Base-by-base conservation (phyloP, 176 grass and related monocot genomes). In the Chrysopogon serrulatus region DNA sequence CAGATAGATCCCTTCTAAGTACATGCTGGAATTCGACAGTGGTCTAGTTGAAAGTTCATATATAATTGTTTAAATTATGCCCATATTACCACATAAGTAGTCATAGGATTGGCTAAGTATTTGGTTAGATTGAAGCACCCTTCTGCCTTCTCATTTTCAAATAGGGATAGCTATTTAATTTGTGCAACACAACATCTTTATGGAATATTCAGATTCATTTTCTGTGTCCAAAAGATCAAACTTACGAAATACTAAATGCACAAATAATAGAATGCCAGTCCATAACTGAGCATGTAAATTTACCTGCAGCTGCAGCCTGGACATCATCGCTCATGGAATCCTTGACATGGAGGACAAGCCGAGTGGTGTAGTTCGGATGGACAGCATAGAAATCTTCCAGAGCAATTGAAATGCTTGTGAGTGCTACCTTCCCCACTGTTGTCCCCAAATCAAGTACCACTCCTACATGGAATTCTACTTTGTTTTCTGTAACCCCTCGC, bases 371-470 rank as follows among this genome's bases (percentile, higher is more conserved):
- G 45, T 82, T 84, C 8, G 1, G 21, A 74, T 92, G 68, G 13
- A 12, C 54, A 6, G 41, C 44, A 44, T 90, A 86, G 83, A 92
- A 95, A 81, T 95, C 93, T 30, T 95, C 93, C 19, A 88, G 27
- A 8, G 93, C 87, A 80, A 95, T 33, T 21, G 32, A 40, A 51
- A 95, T 85, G 79, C 87, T 85, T 1, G 82, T 95, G 39, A 24
- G 27, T 45, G 85, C 77, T 19, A 92, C 37, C 31, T 84, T 92
- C 40, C 88, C 93, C 0, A 86, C 30, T 16, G 11, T 31, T 14
- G 90, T 74, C 1, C 68, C 56, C 13, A 82, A 15, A 15, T 92
- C 82, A 68, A 95, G 89, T 26, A 92, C 48, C 68, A 95, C 88
- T 0, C 88, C 93, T 0, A 90, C 83, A 49, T 88, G 78, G 36